Evolutionary conservation across 257 asterid genomes (phyloP).

Genomic region (Capsicum rhomboideum): DNA sequence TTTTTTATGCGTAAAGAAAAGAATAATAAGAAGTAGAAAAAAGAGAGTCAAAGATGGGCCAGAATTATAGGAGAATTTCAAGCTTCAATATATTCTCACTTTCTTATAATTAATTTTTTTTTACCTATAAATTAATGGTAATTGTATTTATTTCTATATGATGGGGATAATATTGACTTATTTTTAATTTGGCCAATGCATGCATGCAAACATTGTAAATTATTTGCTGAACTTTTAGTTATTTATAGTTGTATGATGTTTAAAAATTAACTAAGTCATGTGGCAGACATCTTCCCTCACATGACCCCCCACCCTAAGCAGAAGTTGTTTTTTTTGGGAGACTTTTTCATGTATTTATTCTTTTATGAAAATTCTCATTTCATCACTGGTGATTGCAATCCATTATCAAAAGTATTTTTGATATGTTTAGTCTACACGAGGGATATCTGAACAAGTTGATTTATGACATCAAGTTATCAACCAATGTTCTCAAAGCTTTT

Average conservation of each 20-base stretch:
- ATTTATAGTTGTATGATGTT: not conserved
- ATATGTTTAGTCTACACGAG: no score
- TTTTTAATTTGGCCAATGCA: not conserved
- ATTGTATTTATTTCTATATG: not conserved
- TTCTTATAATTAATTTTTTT: not conserved
- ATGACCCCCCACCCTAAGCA: not conserved
- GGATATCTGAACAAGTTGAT: not conserved
- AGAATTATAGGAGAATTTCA: conserved; percentile 60
- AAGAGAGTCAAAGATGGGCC: conserved; percentile 27
- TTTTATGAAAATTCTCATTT: no score
- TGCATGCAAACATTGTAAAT: not conserved
- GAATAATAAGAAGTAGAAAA: not conserved
- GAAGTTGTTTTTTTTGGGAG: no score
- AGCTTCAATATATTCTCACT: conserved; percentile 45
- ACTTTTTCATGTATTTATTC: no score
- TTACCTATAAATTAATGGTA: not conserved
- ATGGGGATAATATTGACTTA: not conserved
- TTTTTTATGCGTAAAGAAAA: conserved; percentile 2
- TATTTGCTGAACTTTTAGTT: not conserved
- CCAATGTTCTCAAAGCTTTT: conserved; percentile 19
- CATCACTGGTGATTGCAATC: no score
- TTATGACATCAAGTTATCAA: not conserved
- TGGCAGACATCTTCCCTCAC: not conserved
- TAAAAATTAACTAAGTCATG: not conserved
- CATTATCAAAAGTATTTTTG: no score